phyloP scores from a whole-genome alignment of 768 basidiomycete species.

The Mycena filopes region DNA sequence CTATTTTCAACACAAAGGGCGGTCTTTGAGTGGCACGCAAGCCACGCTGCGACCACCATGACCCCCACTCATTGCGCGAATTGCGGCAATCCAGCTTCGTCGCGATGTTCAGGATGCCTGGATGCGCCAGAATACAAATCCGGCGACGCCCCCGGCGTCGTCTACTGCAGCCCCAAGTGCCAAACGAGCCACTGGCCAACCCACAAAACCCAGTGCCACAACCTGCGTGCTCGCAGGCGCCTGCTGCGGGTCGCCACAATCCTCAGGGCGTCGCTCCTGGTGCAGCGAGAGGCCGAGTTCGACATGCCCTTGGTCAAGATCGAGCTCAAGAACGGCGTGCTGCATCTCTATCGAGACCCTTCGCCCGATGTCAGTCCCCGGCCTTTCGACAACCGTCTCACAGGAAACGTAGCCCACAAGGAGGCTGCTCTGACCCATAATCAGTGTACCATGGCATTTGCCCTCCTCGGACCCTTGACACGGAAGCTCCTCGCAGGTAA shows the following conservation, averaged over 20 bases:
- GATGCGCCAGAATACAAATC: conserved; percentile 16
- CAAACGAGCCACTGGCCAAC: conserved; percentile 3
- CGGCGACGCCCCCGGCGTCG: background rate
- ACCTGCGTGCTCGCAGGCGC: background rate
- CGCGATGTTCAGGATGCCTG: conserved; percentile 7
- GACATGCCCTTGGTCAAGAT: conserved; percentile 13
- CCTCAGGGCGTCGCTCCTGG: conserved; percentile 10
- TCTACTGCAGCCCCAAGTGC: conserved; percentile 13
- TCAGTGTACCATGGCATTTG: conserved; percentile 11
- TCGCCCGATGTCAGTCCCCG: background rate
- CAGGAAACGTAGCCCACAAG: background rate
- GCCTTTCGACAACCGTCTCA: background rate
- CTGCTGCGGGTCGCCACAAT: conserved; percentile 10
- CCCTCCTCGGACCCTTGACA: conserved; percentile 8
- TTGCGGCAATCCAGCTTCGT: conserved; percentile 6
- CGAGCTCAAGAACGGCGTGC: conserved; percentile 2
- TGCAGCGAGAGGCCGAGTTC: conserved; percentile 1
- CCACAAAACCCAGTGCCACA: conserved; percentile 11
- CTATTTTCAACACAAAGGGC: too few species aligned
- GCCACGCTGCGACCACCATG: conserved; percentile 1
- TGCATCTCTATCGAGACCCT: background rate
- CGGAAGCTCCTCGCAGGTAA: conserved; percentile 18
- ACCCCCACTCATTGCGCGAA: background rate
- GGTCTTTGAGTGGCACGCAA: background rate
- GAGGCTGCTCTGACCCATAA: conserved; percentile 16